These are phyloP conservation scores for Reticulascus tulasneorum DNA, from an alignment of 2,329 filamentous ascomycete genomes.

Conservation along the genomic window DNA sequence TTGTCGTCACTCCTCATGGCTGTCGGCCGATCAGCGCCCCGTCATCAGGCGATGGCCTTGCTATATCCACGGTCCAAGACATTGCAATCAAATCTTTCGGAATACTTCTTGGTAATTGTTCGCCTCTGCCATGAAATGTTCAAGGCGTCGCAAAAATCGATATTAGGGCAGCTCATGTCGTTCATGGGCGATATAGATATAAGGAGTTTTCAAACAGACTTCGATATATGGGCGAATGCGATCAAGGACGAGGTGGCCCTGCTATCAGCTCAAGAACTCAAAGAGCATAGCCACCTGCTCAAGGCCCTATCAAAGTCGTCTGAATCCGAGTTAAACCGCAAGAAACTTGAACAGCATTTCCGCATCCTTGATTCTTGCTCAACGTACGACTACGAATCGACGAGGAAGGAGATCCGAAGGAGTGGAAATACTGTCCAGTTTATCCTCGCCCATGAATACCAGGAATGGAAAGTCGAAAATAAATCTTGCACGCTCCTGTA, in stretches of 20 bases:
- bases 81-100: constrained; percentile 28
- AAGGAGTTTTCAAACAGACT: constrained; percentile 25
- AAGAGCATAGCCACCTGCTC: no score
- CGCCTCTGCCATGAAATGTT: constrained; percentile 31
- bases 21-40: constrained; percentile 33
- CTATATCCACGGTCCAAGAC: constrained; percentile 33
- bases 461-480: constrained; percentile 11
- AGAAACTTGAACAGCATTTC: no score
- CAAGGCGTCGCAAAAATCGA: constrained; percentile 26
- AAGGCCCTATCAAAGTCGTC: no score
- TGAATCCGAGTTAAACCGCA: no score
- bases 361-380: constrained; percentile 34
- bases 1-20: constrained; percentile 36
- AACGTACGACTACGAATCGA: constrained; percentile 31
- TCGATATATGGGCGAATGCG: constrained; percentile 26
- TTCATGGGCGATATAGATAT: constrained; percentile 26
- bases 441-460: constrained; percentile 10
- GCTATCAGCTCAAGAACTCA: constrained; percentile 18
- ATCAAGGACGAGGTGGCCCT: constrained; percentile 29
- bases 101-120: constrained; percentile 39
- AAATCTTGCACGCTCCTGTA: constrained; percentile 25
- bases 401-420: constrained; percentile 39
- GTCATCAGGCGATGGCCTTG: constrained; percentile 31
- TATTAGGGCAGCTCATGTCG: constrained; percentile 23
- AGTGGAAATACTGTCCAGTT: constrained; percentile 28